Evolutionary conservation across 2,329 filamentous ascomycete genomes (phyloP), one percentile per base, ranked within the genome.

Genomic region (Stagonosporopsis rhizophila): DNA sequence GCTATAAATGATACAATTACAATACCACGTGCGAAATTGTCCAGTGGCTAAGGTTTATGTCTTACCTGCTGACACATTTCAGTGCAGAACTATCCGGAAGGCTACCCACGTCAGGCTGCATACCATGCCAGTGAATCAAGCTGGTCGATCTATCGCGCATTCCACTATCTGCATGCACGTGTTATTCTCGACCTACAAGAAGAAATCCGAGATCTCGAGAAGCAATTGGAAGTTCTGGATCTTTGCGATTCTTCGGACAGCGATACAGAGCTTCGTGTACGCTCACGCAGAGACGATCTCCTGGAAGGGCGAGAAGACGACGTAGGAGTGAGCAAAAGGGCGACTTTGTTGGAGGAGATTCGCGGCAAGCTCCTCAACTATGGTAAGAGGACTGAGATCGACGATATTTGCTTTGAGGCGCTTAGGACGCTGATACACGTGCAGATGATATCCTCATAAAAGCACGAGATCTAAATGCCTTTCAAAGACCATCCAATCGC

Each of bases 101-200:
- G 75, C 2, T 76, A 75, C 50, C 68, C 73, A 2, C 52, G 40
- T 1, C 60, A 69, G 4, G 74, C 75, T 3, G 69, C 68, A 0
- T 77, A 77, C 47, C 65, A 72, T 25, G 67, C 73, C 0, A 75
- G 74, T 45, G 75, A 78, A n/a, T 48, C 56, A 0, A 70, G 66
- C 45, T 77, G 70, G 32, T 67, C 70, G 4, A 66, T 76, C 4
- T 78, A 77, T 54, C 68, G 76, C 1, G 53, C 52, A 1, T 78
- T 76, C 47, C 30, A 40, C 6, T 75, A 74, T 52, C 52, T 77
- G 0, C 73, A 77, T 49, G 56, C 70, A 2, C 71, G 76, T 0
- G 62, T 76, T 0, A 61, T 77, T 0, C 58, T 75, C 0, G 58
- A 70, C 0, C 37, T 77, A 3, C 76, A 78, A 53, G 67, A 72